Percentiles rank a stretch among this genome's conserved stretches.
Conservation (phyloP, 176 grass and related monocot genomes). For the Hsuehochloa calcarea region DNA sequence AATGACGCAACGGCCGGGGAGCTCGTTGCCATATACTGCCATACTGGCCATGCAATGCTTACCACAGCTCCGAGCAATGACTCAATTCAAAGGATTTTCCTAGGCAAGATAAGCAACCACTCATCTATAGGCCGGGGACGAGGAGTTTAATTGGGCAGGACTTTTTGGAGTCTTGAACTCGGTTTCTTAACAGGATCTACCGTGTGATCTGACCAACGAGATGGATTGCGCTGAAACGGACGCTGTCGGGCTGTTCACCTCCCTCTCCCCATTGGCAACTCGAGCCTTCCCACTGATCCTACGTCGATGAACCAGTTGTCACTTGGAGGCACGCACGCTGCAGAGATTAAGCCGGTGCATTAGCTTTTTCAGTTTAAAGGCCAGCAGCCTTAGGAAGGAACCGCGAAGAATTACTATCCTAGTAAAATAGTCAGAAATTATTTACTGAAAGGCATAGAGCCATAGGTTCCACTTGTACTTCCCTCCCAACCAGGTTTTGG, state of each 20-base stretch:
- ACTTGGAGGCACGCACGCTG: conserved; percentile 53
- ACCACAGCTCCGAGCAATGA: neutral
- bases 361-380: conserved; percentile 3
- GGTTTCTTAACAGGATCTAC: too few relatives aligned
- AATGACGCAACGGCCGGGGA: neutral
- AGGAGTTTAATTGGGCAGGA: too few relatives aligned
- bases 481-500: neutral
- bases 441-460: neutral
- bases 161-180: too few relatives aligned
- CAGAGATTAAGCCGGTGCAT: neutral
- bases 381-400: neutral
- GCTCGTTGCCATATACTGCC: neutral
- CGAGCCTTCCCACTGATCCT: conserved; percentile 70
- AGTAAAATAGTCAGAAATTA: neutral
- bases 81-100: neutral
- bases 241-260: conserved; percentile 75
- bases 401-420: neutral
- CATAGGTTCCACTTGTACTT: neutral
- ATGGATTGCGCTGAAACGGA: conserved; percentile 86
- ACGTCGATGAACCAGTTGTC: conserved; percentile 87
- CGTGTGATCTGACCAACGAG: conserved; percentile 64
- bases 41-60: neutral
- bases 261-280: conserved; percentile 63
- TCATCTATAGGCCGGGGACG: too few relatives aligned
- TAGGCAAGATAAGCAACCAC: neutral